Percentiles rank a stretch among this genome's conserved stretches.
Conservation (phyloP, 2,329 filamentous ascomycete genomes). For the Rasamsonia emersonii region DNA sequence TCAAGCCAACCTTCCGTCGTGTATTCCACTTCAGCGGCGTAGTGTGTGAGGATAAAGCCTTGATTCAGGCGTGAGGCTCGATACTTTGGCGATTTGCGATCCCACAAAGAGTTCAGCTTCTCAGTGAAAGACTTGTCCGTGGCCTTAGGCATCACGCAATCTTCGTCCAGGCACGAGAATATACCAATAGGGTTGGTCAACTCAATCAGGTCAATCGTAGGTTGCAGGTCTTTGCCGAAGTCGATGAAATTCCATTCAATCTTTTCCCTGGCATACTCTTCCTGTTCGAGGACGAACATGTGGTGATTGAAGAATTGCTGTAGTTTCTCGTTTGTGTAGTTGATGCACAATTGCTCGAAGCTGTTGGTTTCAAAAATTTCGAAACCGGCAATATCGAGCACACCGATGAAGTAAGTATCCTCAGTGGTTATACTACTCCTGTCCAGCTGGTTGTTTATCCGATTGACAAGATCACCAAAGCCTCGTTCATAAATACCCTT, state of each 20-base stretch:
- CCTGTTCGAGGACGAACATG: conserved; percentile 98
- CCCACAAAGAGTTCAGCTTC: conserved; percentile 94
- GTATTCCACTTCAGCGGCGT: conserved; percentile 96
- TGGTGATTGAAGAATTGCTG: conserved; percentile 99
- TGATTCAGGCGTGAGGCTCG: conserved; percentile 77
- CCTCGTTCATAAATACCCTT: conserved; percentile 97
- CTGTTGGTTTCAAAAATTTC: conserved; percentile 98
- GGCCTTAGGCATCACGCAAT: conserved; percentile 97
- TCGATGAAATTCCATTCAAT: conserved; percentile 99
- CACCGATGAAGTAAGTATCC: conserved; percentile 91
- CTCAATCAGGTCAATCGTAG: conserved; percentile 95
- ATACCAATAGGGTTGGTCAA: conserved; percentile 95
- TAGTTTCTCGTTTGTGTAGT: conserved; percentile 98
- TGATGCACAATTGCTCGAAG: conserved; percentile 98
- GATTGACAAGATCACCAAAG: conserved; percentile 83
- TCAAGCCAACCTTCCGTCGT: conserved; percentile 91
- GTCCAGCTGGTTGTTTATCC: conserved; percentile 88
- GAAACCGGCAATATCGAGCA: conserved; percentile 97
- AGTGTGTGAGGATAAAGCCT: conserved; percentile 93
- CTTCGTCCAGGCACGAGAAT: conserved; percentile 95
- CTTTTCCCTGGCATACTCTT: conserved; percentile 93
- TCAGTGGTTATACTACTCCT: conserved; percentile 74
- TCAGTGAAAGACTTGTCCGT: conserved; percentile 96
- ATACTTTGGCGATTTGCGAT: conserved; percentile 92
- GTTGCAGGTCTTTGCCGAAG: conserved; percentile 92